phyloP scores from a whole-genome alignment of 495 filamentous ascomycete genomes.

The Podospora australis region DNA sequence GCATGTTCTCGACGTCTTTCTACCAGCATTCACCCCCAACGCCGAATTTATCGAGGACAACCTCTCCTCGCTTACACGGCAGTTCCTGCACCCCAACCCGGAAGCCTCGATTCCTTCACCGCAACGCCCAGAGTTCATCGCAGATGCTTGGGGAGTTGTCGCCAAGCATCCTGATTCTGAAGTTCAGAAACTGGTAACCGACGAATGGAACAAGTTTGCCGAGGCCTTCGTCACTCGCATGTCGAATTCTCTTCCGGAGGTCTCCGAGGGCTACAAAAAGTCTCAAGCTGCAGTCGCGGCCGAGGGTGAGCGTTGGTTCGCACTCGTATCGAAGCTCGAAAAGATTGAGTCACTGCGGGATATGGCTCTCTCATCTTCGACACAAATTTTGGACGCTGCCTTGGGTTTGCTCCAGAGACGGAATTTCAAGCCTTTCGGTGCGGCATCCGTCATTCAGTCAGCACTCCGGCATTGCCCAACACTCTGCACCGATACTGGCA shows the following conservation, averaged over 20 bases:
- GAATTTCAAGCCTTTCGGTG: conserved; percentile 79
- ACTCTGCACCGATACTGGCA: conserved; percentile 13
- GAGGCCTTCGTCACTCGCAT: conserved; percentile 54
- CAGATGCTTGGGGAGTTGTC: conserved; percentile 25
- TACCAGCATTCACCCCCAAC: conserved; percentile 23
- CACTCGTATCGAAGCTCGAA: conserved; percentile 35
- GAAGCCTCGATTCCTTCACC: conserved; percentile 31
- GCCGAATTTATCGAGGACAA: conserved; percentile 38
- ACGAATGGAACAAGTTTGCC: conserved; percentile 49
- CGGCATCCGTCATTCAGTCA: conserved; percentile 55
- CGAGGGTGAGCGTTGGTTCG: conserved; percentile 57
- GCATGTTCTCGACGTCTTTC: conserved; percentile 45
- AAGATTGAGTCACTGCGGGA: conserved; percentile 1
- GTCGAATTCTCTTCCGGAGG: conserved; percentile 64
- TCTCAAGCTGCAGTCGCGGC: conserved; percentile 62
- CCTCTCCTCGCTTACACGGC: conserved; percentile 33
- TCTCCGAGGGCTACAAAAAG: conserved; percentile 63
- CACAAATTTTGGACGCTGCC: conserved; percentile 27
- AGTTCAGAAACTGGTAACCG: conserved; percentile 7
- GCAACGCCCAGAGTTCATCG: conserved; percentile 22
- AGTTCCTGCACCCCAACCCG: conserved; percentile 33
- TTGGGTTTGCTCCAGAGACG: conserved; percentile 37
- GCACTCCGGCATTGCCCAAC: conserved; percentile 29
- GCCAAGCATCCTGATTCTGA: conserved; percentile 18
- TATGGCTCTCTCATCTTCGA: conserved; percentile 10